These are phyloP conservation scores for Trichoderma orchidacearum DNA, from an alignment of 495 filamentous ascomycete species.

Conservation along the genomic window DNA sequence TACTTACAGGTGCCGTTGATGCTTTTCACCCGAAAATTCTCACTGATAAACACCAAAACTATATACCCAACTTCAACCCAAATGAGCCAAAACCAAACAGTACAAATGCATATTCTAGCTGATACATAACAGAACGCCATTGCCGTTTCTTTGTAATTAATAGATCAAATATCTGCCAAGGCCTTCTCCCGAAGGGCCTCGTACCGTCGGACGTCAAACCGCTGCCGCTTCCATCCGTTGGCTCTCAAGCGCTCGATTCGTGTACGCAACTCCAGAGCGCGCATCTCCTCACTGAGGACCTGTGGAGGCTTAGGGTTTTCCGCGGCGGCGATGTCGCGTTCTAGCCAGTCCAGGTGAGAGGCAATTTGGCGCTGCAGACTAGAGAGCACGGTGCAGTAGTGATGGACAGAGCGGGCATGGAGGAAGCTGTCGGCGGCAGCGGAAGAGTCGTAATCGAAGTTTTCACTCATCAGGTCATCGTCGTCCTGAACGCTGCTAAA, in stretches of 20 bases:
- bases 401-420: constrained; percentile 25
- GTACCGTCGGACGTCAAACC: constrained; percentile 34
- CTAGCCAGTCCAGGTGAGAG: constrained; percentile 23
- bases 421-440: constrained; percentile 11
- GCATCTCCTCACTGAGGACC: constrained; percentile 13
- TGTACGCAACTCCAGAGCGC: constrained; percentile 17
- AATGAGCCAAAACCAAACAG: too few relatives aligned
- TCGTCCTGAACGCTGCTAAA: constrained; percentile 4
- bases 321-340: constrained; percentile 15
- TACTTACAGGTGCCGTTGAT: too few relatives aligned
- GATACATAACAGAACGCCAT: too few relatives aligned
- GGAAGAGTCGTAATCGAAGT: constrained; percentile 11
- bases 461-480: constrained; percentile 4
- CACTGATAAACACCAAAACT: too few relatives aligned
- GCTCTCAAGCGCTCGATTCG: constrained; percentile 32
- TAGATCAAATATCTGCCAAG: constrained; percentile 21
- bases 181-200: constrained; percentile 32
- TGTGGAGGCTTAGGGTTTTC: constrained; percentile 5
- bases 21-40: too few relatives aligned
- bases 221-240: constrained; percentile 31
- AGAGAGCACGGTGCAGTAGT: constrained; percentile 26
- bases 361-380: constrained; percentile 22
- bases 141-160: too few relatives aligned
- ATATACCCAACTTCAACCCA: too few relatives aligned
- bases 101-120: too few relatives aligned